Base-by-base conservation (phyloP, 108 stramenopile genomes). In the Conticribra guillardii region DNA sequence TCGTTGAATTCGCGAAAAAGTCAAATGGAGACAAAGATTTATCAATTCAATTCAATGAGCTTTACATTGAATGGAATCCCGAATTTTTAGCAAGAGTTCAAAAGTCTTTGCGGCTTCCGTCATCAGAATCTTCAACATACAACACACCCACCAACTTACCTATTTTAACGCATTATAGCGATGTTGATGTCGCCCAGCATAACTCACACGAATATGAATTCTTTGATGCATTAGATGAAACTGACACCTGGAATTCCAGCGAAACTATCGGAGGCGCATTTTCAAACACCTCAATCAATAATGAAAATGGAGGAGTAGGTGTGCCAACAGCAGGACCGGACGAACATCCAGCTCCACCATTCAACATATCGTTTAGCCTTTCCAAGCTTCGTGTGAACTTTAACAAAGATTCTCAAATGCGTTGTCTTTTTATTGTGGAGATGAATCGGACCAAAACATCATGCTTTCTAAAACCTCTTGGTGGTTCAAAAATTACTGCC, bases 231-330 rank as follows among this genome's bases (percentile, higher is more conserved):
- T 21, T 82, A 24, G 89, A 90, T 50, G 64, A 82, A 19, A 76
- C 67, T 28, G 16, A 8, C 54, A 27, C 30, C n/a, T n/a, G n/a
- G 87, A 44, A 63, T 65, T 54, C 95, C 96, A 32, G 96, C 96
- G 23, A 97, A 83, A 52, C 89, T 89, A 1, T 95, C 96, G 8
- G 96, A 82, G 49, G n/a, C n/a, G n/a, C n/a, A n/a, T n/a, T n/a
- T n/a, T n/a, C n/a, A n/a, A n/a, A n/a, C n/a, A n/a, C n/a, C n/a
- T n/a, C n/a, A n/a, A n/a, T n/a, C n/a, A n/a, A n/a, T n/a, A n/a
- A n/a, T n/a, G n/a, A n/a, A n/a, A n/a, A n/a, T n/a, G n/a, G n/a
- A n/a, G n/a, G n/a, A n/a, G n/a, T n/a, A n/a, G n/a, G n/a, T n/a
- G n/a, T n/a, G n/a, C n/a, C n/a, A n/a, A n/a, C n/a, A n/a, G n/a